These are phyloP conservation scores for Phytopythium kandeliae DNA, from an alignment of 352 stramenopile species.

Conservation along the genomic window DNA sequence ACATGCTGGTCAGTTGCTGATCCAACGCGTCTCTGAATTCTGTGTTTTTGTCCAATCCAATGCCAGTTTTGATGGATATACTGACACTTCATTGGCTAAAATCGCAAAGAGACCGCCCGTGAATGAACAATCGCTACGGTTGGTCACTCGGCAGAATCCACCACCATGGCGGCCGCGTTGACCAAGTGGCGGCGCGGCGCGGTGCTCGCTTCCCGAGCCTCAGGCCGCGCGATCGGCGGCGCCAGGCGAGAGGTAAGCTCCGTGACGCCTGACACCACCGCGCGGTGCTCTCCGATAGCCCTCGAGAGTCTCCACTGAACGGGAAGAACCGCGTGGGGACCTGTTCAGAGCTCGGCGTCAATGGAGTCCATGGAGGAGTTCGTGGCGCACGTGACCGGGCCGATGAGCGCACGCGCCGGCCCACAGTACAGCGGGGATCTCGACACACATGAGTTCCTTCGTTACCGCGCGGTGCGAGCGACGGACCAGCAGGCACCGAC, in stretches of 20 bases:
- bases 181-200: conserved; percentile 3
- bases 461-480: no score
- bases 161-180: neutral
- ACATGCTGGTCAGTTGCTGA: no score
- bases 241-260: neutral
- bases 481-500: conserved; percentile 7
- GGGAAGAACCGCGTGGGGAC: no score
- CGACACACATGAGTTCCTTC: conserved; percentile 5
- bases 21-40: no score
- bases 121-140: no score
- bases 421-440: neutral
- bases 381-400: conserved; percentile 24
- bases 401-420: neutral
- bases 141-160: no score
- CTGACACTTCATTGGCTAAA: no score
- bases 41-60: no score
- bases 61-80: no score
- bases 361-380: conserved; percentile 48
- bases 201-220: neutral
- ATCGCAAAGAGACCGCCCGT: no score
- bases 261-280: neutral
- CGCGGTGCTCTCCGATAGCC: no score
- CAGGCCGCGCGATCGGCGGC: neutral
- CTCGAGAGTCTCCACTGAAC: no score
- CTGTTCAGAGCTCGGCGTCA: conserved; percentile 11